phyloP scores from a whole-genome alignment of 805 yeast species.

The Pichia sporocuriosa region DNA sequence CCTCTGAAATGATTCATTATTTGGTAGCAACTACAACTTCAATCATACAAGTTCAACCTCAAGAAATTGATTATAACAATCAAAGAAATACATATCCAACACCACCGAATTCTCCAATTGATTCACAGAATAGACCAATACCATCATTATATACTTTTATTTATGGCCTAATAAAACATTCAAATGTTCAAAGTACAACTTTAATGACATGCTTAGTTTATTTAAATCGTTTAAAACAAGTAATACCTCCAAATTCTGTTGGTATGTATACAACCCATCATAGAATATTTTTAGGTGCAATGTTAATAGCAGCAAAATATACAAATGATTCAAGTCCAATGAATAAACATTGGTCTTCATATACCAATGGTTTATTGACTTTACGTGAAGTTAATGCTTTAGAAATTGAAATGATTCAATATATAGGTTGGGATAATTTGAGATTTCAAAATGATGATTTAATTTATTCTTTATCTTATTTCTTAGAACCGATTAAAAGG shows the following conservation, averaged over 20 bases:
- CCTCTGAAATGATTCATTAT: constrained; percentile 49
- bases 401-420: constrained; percentile 78
- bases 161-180: constrained; percentile 60
- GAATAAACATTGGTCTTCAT: constrained; percentile 92
- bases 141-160: constrained; percentile 61
- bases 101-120: constrained; percentile 35
- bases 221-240: constrained; percentile 64
- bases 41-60: constrained; percentile 38
- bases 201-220: constrained; percentile 89
- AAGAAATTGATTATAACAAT: constrained; percentile 31
- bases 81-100: constrained; percentile 23
- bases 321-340: constrained; percentile 92
- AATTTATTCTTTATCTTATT: constrained; percentile 60
- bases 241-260: constrained; percentile 79
- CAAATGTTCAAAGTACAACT: constrained; percentile 93
- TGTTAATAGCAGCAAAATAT: constrained; percentile 86
- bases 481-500: constrained; percentile 65
- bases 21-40: constrained; percentile 53
- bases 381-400: constrained; percentile 81
- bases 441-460: constrained; percentile 66
- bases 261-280: constrained; percentile 94
- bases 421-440: constrained; percentile 76
- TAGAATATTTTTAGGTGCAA: constrained; percentile 82
- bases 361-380: constrained; percentile 78
- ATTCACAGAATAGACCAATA: constrained; percentile 17